Conservation (phyloP, 257 asterid species). For the Capsicum pubescens region DNA sequence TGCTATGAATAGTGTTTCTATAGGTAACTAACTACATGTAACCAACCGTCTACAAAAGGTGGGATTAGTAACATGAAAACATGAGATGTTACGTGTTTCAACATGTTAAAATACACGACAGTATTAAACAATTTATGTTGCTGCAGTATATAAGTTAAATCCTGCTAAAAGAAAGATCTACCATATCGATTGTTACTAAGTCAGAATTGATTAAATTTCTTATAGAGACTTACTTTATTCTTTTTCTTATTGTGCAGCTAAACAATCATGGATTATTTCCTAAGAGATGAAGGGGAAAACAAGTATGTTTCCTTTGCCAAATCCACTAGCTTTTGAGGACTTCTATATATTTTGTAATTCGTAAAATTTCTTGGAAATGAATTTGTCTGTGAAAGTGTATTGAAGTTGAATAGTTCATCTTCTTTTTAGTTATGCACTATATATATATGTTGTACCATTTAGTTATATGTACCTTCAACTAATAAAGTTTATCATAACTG, state of each 20-base stretch:
- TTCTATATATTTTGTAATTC: not conserved
- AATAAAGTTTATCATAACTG: not conserved
- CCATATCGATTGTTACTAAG: not conserved
- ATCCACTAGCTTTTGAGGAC: too few relatives aligned
- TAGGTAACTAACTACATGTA: not conserved
- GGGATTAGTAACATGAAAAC: not conserved
- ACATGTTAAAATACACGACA: not conserved
- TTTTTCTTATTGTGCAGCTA: constrained; percentile 47
- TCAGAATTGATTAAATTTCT: not conserved
- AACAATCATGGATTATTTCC: constrained; percentile 44
- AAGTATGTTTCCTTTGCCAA: not conserved
- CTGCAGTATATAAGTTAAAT: not conserved
- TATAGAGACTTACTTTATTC: too few relatives aligned
- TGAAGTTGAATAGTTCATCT: not conserved
- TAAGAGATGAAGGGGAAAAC: not conserved
- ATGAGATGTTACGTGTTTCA: not conserved
- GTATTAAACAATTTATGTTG: not conserved
- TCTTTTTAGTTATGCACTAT: too few relatives aligned
- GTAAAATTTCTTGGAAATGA: not conserved
- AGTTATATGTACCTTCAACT: not conserved
- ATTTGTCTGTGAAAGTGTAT: not conserved
- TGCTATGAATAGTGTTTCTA: not conserved
- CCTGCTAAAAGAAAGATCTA: not conserved
- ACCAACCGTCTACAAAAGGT: not conserved
- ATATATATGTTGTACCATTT: not conserved